Conservation (phyloP, 257 asterid species). For the Lithospermum erythrorhizon region DNA sequence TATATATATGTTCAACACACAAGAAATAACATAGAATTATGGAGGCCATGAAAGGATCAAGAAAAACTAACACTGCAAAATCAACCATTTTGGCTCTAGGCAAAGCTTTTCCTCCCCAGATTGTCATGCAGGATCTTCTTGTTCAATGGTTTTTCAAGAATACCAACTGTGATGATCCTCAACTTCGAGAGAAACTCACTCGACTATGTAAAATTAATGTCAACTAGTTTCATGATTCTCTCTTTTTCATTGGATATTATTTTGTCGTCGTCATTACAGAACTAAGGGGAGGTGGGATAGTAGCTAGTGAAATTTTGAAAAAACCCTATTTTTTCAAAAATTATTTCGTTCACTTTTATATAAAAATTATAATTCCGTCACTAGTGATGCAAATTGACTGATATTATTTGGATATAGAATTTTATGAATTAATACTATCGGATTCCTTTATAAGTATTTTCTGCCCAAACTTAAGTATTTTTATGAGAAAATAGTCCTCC, state of each 20-base stretch:
- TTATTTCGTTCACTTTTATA: too few relatives aligned
- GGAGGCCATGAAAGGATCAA: conserved; percentile 18
- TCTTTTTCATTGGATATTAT: not conserved
- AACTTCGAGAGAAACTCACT: conserved; percentile 70
- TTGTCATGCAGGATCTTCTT: conserved; percentile 76
- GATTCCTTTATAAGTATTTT: too few relatives aligned
- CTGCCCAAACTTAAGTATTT: too few relatives aligned
- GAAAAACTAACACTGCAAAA: conserved; percentile 20
- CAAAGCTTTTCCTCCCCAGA: conserved; percentile 94
- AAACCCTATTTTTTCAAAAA: too few relatives aligned
- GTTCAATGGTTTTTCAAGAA: conserved; percentile 80
- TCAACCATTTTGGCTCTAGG: conserved; percentile 76
- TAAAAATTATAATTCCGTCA: too few relatives aligned
- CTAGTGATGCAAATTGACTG: too few relatives aligned
- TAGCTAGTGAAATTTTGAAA: too few relatives aligned
- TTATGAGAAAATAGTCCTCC: too few relatives aligned
- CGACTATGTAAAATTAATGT: conserved; percentile 58
- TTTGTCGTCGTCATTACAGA: not conserved
- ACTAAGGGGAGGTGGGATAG: too few relatives aligned
- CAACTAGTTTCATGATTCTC: not conserved
- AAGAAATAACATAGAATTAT: conserved; percentile 25
- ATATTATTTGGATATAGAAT: too few relatives aligned
- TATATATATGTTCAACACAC: conserved; percentile 13
- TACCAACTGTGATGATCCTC: conserved; percentile 74
- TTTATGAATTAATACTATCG: too few relatives aligned